Percentiles rank a stretch among this genome's conserved stretches.
These are phyloP conservation scores for Termitomyces sp. DNA, from an alignment of 768 basidiomycete species.

Conservation along the genomic window DNA sequence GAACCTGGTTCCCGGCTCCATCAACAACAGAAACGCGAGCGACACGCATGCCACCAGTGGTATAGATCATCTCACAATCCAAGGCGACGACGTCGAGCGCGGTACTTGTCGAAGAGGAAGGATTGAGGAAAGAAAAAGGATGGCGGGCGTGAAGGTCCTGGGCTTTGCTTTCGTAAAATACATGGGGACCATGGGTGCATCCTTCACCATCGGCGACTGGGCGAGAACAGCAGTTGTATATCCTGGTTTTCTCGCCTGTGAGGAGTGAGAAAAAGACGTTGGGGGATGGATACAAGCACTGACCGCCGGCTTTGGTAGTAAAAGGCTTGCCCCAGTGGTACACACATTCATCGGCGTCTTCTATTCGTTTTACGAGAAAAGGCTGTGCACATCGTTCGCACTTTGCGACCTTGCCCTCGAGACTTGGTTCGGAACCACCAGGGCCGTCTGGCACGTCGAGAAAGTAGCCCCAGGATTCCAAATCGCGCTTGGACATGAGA, in stretches of 20 bases:
- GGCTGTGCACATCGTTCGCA: conserved; percentile 79
- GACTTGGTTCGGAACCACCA: conserved; percentile 61
- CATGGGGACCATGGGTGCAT: conserved; percentile 79
- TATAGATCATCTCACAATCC: conserved; percentile 97
- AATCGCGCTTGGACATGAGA: conserved; percentile 50
- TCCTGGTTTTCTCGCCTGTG: conserved; percentile 61
- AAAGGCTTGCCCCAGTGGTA: conserved; percentile 82
- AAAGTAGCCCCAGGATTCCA: conserved; percentile 69
- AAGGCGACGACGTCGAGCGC: conserved; percentile 78
- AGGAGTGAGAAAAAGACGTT: background rate
- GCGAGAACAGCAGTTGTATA: conserved; percentile 78
- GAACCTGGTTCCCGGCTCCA: conserved; percentile 62
- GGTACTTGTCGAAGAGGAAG: conserved; percentile 16
- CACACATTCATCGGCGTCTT: conserved; percentile 58
- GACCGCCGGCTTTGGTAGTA: conserved; percentile 62
- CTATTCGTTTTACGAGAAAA: conserved; percentile 60
- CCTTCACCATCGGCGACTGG: conserved; percentile 54
- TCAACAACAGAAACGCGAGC: conserved; percentile 90
- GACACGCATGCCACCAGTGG: conserved; percentile 87
- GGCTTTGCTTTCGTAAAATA: conserved; percentile 77
- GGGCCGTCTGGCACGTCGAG: conserved; percentile 58
- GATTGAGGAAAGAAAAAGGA: conserved; percentile 52
- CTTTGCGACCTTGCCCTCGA: conserved; percentile 53
- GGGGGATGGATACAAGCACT: conserved; percentile 14
- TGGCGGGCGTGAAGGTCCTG: conserved; percentile 69